A percentile compares a stretch with the other conserved stretches of the same genome.
Evolutionary conservation across 2,329 filamentous ascomycete species (phyloP).

Genomic region (Fusarium stilboides): DNA sequence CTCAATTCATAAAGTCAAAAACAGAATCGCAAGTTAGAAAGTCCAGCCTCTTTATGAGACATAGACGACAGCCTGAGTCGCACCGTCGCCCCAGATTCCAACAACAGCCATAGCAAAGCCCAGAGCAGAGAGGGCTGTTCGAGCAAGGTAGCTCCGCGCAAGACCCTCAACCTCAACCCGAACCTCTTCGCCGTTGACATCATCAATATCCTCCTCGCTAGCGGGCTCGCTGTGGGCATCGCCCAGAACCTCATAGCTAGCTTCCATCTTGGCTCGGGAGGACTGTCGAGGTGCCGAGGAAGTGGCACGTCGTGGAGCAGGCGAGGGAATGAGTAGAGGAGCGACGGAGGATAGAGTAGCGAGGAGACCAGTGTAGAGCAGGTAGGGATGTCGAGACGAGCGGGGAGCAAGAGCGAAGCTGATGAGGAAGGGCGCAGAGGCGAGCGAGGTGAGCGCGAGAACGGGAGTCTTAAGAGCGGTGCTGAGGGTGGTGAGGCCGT

Average conservation of each 20-base stretch:
- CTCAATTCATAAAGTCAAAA: constrained; percentile 28
- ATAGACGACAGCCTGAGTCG: constrained; percentile 54
- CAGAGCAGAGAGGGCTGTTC: constrained; percentile 68
- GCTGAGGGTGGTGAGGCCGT: constrained; percentile 78
- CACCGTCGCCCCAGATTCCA: constrained; percentile 77
- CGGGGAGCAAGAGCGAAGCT: constrained; percentile 84
- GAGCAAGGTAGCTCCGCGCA: constrained; percentile 67
- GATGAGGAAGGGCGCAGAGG: constrained; percentile 80
- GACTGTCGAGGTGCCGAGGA: constrained; percentile 51
- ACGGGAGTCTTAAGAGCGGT: constrained; percentile 75
- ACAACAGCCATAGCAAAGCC: constrained; percentile 74
- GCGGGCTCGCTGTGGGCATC: constrained; percentile 66
- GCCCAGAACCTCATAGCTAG: constrained; percentile 79
- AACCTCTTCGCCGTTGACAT: constrained; percentile 75
- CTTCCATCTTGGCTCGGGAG: constrained; percentile 70
- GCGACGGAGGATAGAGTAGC: constrained; percentile 73
- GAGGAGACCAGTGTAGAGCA: constrained; percentile 86
- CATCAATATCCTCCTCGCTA: constrained; percentile 67
- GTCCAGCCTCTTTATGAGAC: constrained; percentile 48
- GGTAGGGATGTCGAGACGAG: constrained; percentile 86
- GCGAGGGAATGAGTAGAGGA: constrained; percentile 63
- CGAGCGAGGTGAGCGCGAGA: constrained; percentile 76
- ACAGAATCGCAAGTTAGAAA: constrained; percentile 16
- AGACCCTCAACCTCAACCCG: constrained; percentile 70
- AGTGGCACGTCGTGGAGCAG: constrained; percentile 48